These are phyloP conservation scores for Carex arenaria DNA, from an alignment of 202 grass and related monocot species.

Conservation along the genomic window DNA sequence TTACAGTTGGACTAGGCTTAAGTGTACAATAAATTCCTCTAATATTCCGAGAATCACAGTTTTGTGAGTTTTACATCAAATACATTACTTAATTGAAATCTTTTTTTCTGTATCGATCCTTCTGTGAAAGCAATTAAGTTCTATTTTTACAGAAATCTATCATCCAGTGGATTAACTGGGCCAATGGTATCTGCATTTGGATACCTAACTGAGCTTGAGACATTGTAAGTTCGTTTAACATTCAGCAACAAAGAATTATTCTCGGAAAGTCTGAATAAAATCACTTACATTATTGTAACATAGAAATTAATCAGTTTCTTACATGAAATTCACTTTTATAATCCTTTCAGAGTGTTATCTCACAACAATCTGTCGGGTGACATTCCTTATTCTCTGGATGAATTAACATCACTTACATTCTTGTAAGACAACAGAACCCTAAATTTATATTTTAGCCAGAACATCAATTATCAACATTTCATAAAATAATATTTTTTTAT, in stretches of 20 bases:
- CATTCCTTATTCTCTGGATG: slow-evolving; percentile 38
- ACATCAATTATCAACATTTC: not conserved
- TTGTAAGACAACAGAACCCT: slow-evolving; percentile 26
- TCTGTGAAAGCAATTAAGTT: not conserved
- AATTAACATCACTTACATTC: slow-evolving; percentile 30
- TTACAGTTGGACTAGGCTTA: slow-evolving; percentile 34
- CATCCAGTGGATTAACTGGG: slow-evolving; percentile 25
- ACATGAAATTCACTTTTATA: not conserved
- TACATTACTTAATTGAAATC: not conserved
- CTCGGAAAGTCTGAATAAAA: not conserved
- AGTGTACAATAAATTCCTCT: slow-evolving; percentile 22
- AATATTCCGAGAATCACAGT: slow-evolving; percentile 15
- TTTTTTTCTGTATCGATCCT: not conserved
- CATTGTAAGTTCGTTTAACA: slow-evolving; percentile 9
- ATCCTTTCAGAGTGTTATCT: slow-evolving; percentile 49
- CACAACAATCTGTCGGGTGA: slow-evolving; percentile 41
- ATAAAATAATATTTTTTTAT: not conserved
- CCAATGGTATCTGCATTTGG: slow-evolving; percentile 10
- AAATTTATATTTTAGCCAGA: not conserved
- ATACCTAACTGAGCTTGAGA: not conserved
- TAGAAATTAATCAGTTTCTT: not conserved
- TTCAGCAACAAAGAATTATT: not conserved
- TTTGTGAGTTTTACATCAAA: slow-evolving; percentile 37
- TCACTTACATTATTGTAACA: not conserved
- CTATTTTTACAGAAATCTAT: slow-evolving; percentile 28